phyloP scores from a whole-genome alignment of 2,329 filamentous ascomycete species.

The Rhynchosporium secalis region DNA sequence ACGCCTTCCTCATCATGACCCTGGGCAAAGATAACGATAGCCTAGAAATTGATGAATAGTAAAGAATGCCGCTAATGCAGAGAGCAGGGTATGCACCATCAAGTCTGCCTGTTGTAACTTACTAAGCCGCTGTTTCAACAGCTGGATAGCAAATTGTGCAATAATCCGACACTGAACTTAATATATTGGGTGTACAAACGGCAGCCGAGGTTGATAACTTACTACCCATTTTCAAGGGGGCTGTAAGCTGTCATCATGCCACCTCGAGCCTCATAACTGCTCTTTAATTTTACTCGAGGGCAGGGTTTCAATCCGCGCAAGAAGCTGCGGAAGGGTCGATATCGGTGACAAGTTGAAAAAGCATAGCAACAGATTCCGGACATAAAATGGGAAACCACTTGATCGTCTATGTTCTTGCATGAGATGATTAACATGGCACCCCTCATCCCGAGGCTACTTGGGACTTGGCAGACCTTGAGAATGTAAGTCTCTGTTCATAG shows the following conservation, averaged over 20 bases:
- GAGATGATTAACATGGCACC: no score
- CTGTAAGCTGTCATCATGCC: neutral
- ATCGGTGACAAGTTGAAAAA: no score
- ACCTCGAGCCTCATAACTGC: neutral
- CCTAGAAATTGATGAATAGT: neutral
- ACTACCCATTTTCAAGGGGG: neutral
- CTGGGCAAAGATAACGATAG: constrained; percentile 12
- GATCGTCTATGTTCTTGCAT: no score
- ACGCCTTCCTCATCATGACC: constrained; percentile 38
- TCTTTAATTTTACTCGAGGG: no score
- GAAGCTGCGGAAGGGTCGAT: no score
- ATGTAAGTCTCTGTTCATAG: neutral
- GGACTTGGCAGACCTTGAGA: neutral
- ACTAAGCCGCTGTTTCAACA: neutral
- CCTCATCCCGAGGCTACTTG: no score
- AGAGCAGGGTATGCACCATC: no score
- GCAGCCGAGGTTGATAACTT: neutral
- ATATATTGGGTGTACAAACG: neutral
- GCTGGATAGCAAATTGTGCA: neutral
- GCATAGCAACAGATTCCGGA: no score
- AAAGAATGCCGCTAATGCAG: neutral
- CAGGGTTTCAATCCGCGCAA: no score
- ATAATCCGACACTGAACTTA: neutral
- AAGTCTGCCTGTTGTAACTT: neutral
- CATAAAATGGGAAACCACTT: no score